Evolutionary conservation across 345 rosid species (phyloP), one percentile per base, ranked within the genome.

Genomic region (Gossypium sturtianum): DNA sequence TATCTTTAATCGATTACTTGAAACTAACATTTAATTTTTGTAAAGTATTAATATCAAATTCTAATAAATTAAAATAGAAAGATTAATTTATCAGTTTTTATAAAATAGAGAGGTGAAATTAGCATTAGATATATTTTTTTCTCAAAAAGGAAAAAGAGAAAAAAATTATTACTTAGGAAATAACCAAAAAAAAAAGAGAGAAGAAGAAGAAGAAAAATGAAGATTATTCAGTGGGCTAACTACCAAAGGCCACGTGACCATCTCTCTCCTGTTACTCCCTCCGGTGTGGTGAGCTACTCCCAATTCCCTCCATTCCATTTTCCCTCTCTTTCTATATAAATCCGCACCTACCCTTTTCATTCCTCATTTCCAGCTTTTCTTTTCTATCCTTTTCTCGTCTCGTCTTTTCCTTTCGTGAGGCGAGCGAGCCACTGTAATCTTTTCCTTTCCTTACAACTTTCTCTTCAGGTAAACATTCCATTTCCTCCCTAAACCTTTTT

Each of bases 181-280:
- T 34, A 34, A 34, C 7, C 1, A 34, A 34, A 5, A 34, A 5
- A 5, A 1, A 5, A 34, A 5, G 5, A 29, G 4, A 34, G 41
- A 34, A 34, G 7, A 53, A 54, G 9, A n/a, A 56, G 22, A 20
- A 57, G 10, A 19, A 19, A 57, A 9, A 10, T 10, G 12, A 34
- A 56, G 44, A 6, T n/a, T 67, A 22, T 12, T 8, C 12, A 56
- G 73, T 74, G 73, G 75, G 75, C 86, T 81, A 86, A 83, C 90
- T 60, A 80, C 81, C 88, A 73, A 44, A 12, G 54, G 83, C 86
- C 89, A 86, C 86, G 88, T 81, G 86, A 57, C 80, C 44, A 22
- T 73, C 61, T 71, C 65, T 38, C 44, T 20, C 72, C 72, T 2
- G 54, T 9, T 51, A 34, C 71, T 12, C 58, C 68, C 75, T 80